Conservation (phyloP, 2,329 filamentous ascomycete genomes). For the Trichoderma guizhouense region DNA sequence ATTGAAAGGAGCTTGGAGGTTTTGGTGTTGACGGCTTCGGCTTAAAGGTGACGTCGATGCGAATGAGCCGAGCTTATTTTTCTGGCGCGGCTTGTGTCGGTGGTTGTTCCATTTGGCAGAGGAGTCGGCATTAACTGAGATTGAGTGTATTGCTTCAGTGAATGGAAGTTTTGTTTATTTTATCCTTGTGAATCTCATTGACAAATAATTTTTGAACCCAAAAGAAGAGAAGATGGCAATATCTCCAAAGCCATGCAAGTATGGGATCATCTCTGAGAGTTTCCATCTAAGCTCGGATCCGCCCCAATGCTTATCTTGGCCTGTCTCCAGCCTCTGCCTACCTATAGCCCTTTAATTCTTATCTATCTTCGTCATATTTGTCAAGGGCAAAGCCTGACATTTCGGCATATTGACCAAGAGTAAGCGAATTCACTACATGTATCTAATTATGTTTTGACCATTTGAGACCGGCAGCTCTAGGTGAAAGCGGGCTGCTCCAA, state of each 20-base stretch:
- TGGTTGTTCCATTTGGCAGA: neutral
- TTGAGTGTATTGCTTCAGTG: neutral
- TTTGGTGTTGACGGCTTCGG: neutral
- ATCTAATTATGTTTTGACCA: neutral
- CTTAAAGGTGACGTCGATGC: slow-evolving; percentile 15
- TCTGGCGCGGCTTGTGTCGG: slow-evolving; percentile 17
- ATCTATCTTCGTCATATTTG: neutral
- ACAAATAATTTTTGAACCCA: neutral
- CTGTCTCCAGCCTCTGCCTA: neutral
- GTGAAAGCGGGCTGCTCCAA: neutral
- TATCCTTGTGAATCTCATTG: neutral
- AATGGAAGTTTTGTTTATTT: neutral
- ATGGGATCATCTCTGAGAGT: neutral
- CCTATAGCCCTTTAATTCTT: neutral
- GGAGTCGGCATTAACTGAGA: neutral
- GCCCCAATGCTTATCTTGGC: neutral
- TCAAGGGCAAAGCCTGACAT: neutral
- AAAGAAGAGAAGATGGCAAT: neutral
- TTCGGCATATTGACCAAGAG: neutral
- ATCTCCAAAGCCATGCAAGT: neutral
- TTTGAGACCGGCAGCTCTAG: neutral
- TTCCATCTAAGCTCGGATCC: neutral
- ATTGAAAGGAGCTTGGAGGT: neutral
- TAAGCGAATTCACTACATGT: neutral
- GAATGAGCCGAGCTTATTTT: slow-evolving; percentile 6